phyloP scores from a whole-genome alignment of 306 rosid genomes.

The Biancaea sappan region DNA sequence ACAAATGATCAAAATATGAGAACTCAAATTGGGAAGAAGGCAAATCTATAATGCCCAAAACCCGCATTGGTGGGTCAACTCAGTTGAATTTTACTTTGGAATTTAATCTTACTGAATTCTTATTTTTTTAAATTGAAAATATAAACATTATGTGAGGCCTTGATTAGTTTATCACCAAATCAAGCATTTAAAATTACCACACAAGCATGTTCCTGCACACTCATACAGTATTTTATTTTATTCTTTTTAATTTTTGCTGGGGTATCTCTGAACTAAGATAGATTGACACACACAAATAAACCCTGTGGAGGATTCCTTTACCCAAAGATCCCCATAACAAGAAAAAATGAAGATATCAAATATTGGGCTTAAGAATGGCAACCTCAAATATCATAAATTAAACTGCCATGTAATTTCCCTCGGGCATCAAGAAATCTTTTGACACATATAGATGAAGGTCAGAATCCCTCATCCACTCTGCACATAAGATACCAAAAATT shows the following conservation, averaged over 20 bases:
- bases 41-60: neutral
- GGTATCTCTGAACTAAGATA: neutral
- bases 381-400: no score
- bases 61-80: neutral
- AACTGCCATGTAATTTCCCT: no score
- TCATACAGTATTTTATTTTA: neutral
- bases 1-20: neutral
- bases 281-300: neutral
- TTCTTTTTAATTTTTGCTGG: neutral
- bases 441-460: no score
- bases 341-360: no score
- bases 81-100: neutral
- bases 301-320: no score
- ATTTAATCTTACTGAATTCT: neutral
- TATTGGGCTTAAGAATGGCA: no score
- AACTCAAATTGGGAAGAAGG: slow-evolving; percentile 12
- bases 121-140: neutral
- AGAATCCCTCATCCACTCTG: no score
- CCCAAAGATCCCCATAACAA: no score
- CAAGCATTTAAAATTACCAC: neutral
- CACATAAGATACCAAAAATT: no score
- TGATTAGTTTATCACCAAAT: no score
- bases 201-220: neutral
- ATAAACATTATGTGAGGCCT: no score
- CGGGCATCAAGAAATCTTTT: no score